Evolutionary conservation across 768 basidiomycete genomes (phyloP).

Genomic region (Auricularia heimuer): DNA sequence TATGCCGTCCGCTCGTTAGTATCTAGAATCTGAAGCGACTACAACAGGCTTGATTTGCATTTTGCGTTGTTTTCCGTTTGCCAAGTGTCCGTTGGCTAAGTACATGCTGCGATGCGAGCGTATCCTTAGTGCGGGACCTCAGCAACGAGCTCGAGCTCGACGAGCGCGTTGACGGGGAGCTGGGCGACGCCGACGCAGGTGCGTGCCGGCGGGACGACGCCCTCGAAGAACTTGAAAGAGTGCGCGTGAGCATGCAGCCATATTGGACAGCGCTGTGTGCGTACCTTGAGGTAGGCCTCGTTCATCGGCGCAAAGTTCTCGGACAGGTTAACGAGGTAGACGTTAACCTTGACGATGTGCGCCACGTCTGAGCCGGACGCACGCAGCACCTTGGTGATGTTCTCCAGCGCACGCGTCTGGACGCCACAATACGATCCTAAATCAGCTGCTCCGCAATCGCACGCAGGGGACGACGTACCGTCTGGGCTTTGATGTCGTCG

Average conservation of each 20-base stretch:
- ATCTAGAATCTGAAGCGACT: too few species aligned
- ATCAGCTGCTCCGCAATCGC: not conserved
- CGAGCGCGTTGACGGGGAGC: constrained; percentile 42
- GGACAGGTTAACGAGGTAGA: constrained; percentile 28
- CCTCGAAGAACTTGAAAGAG: constrained; percentile 35
- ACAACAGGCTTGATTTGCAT: too few species aligned
- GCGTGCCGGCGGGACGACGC: constrained; percentile 39
- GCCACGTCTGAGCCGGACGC: constrained; percentile 29
- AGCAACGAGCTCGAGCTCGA: constrained; percentile 57
- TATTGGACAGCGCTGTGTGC: not conserved
- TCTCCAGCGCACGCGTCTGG: constrained; percentile 29
- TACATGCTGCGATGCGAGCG: not conserved
- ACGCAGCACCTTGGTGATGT: constrained; percentile 27
- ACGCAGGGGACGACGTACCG: constrained; percentile 19
- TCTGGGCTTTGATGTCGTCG: constrained; percentile 29
- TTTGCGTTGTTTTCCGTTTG: too few species aligned
- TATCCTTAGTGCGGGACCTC: constrained; percentile 21
- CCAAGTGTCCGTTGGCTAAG: not conserved
- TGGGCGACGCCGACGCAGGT: constrained; percentile 48
- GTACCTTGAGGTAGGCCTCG: constrained; percentile 27
- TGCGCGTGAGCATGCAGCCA: not conserved
- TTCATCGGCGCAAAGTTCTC: constrained; percentile 33
- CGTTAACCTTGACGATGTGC: constrained; percentile 31
- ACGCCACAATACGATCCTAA: not conserved
- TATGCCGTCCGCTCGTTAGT: too few species aligned